Evolutionary conservation across 2,329 filamentous ascomycete genomes (phyloP).

Genomic region (Dactylellina sp.): DNA sequence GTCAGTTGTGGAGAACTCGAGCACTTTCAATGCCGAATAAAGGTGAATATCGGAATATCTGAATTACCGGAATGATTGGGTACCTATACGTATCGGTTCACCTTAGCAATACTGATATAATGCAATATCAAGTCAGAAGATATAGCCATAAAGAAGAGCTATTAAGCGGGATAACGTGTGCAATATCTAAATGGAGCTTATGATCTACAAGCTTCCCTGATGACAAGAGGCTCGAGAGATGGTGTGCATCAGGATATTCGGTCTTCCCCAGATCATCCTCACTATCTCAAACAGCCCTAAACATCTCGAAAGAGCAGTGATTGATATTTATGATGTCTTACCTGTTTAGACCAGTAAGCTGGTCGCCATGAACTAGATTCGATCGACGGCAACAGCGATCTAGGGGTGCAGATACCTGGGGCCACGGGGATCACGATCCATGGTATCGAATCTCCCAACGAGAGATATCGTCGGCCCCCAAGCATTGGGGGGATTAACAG

Average conservation of each 20-base stretch:
- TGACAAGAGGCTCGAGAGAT: not conserved
- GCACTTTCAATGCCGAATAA: not conserved
- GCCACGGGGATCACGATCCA: conserved; percentile 19
- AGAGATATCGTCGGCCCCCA: conserved; percentile 8
- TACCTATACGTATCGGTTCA: too few relatives aligned
- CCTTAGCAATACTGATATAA: not conserved
- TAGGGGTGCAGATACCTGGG: not conserved
- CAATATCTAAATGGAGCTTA: not conserved
- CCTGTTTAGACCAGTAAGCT: too few relatives aligned
- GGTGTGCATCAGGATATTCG: not conserved
- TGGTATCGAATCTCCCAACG: conserved; percentile 36
- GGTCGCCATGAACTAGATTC: not conserved
- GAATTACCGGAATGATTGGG: not conserved
- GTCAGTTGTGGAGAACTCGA: not conserved
- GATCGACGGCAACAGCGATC: conserved; percentile 4
- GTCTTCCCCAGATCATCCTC: conserved; percentile 11
- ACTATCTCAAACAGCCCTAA: conserved; percentile 13
- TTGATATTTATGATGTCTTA: not conserved
- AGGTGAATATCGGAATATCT: conserved; percentile 13
- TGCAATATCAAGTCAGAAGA: not conserved
- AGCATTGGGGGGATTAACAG: not conserved
- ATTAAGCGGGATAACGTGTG: conserved; percentile 14
- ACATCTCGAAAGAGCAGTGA: not conserved
- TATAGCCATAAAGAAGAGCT: conserved; percentile 13
- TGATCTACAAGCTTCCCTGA: conserved; percentile 7